These are phyloP conservation scores for Tolypocladium tundrense DNA, from an alignment of 2,329 filamentous ascomycete species.

Conservation along the genomic window DNA sequence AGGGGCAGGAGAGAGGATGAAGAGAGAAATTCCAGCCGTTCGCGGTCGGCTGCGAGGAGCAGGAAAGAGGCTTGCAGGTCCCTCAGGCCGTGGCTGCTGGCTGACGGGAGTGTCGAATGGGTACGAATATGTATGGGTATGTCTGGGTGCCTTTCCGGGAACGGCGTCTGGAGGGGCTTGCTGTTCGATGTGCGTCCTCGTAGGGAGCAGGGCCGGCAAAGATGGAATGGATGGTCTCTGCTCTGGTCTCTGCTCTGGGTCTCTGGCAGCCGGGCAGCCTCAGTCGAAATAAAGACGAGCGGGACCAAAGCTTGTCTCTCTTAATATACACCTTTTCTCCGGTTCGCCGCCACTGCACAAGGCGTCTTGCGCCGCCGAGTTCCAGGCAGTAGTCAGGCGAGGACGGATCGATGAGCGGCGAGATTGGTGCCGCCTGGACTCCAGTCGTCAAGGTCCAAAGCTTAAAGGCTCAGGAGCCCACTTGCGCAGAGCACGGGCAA, in stretches of 20 bases:
- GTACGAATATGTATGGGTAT: not conserved
- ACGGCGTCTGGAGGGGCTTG: not conserved
- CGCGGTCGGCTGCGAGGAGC: not conserved
- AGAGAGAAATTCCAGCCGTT: not conserved
- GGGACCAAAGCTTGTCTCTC: not conserved
- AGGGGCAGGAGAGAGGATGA: not conserved
- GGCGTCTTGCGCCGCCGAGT: not conserved
- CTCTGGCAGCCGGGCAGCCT: not conserved
- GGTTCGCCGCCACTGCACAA: not conserved
- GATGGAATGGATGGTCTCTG: not conserved
- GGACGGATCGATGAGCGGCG: not conserved
- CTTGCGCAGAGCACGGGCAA: not conserved
- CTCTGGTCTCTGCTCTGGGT: too few species aligned
- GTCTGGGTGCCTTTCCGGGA: not conserved
- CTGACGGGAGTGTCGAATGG: not conserved
- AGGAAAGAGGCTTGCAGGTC: not conserved
- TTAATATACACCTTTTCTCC: not conserved
- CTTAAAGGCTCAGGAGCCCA: not conserved
- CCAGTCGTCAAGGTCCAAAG: not conserved
- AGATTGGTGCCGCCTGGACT: not conserved
- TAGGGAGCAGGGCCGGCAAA: not conserved
- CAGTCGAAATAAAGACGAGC: not conserved
- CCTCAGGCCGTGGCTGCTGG: not conserved
- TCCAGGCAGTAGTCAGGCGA: not conserved
- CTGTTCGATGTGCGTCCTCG: not conserved